These are phyloP conservation scores for Dryadomyces quercus-mongolicae DNA, from an alignment of 2,329 filamentous ascomycete genomes.

Conservation along the genomic window DNA sequence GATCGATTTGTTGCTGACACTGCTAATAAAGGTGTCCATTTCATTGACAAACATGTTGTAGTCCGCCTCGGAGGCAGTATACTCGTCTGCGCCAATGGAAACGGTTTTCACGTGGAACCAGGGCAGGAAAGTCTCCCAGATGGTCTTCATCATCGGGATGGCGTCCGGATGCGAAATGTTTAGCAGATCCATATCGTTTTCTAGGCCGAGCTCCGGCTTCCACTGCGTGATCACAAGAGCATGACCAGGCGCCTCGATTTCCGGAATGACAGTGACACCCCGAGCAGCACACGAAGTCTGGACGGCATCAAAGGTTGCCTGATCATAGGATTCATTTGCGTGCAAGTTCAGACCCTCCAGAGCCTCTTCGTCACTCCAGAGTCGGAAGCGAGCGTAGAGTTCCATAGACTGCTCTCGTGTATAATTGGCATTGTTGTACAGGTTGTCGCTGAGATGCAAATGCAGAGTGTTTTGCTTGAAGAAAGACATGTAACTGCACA, in stretches of 20 bases:
- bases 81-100: conserved; percentile 45
- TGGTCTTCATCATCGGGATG: conserved; percentile 36
- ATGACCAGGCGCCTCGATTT: conserved; percentile 49
- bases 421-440: conserved; percentile 37
- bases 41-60: conserved; percentile 42
- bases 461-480: conserved; percentile 50
- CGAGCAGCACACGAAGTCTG: conserved; percentile 38
- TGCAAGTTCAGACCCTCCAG: conserved; percentile 36
- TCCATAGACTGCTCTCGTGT: conserved; percentile 31
- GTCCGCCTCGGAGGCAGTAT: conserved; percentile 28
- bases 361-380: conserved; percentile 34
- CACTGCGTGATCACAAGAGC: conserved; percentile 44
- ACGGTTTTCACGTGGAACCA: conserved; percentile 45
- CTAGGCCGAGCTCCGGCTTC: conserved; percentile 41
- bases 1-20: conserved; percentile 27
- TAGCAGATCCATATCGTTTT: conserved; percentile 33
- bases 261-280: conserved; percentile 45
- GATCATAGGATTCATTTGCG: conserved; percentile 42
- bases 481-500: conserved; percentile 48
- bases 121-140: conserved; percentile 39
- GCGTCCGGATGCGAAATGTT: conserved; percentile 44
- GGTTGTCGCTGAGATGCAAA: conserved; percentile 45
- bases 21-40: conserved; percentile 32
- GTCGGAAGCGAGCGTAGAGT: conserved; percentile 42
- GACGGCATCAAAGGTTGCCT: conserved; percentile 36